Percentiles rank a stretch among this genome's conserved stretches.
These are phyloP conservation scores for Areca catechu DNA, from an alignment of 176 grass and related monocot species.

Conservation along the genomic window DNA sequence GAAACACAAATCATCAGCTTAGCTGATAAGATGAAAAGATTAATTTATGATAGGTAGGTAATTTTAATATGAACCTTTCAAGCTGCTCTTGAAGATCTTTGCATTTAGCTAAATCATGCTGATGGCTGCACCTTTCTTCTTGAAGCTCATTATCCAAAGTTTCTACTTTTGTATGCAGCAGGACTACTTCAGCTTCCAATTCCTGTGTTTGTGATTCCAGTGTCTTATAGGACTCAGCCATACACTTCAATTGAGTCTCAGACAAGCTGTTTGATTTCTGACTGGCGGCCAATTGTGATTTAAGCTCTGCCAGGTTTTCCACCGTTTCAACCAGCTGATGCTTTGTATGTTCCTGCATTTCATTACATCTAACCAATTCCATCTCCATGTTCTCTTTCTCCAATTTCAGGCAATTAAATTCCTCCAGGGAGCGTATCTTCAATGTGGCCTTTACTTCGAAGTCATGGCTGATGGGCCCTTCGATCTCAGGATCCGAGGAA, in stretches of 20 bases:
- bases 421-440: slow-evolving; percentile 29
- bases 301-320: slow-evolving; percentile 51
- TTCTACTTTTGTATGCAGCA: slow-evolving; percentile 40
- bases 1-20: slow-evolving; percentile 3
- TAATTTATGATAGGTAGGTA: neutral
- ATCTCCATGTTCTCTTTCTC: slow-evolving; percentile 55
- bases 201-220: slow-evolving; percentile 70
- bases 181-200: slow-evolving; percentile 65
- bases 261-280: slow-evolving; percentile 89
- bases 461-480: slow-evolving; percentile 34
- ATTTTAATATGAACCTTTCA: slow-evolving; percentile 52
- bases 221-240: slow-evolving; percentile 86
- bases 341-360: slow-evolving; percentile 57
- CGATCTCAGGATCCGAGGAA: slow-evolving; percentile 55
- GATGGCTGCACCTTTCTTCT: slow-evolving; percentile 63
- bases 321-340: slow-evolving; percentile 54
- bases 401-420: slow-evolving; percentile 63
- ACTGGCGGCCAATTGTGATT: slow-evolving; percentile 62
- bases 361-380: slow-evolving; percentile 57
- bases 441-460: slow-evolving; percentile 37
- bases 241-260: slow-evolving; percentile 95
- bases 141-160: slow-evolving; percentile 50
- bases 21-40: neutral
- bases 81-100: slow-evolving; percentile 77
- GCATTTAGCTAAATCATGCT: slow-evolving; percentile 62